Conservation (phyloP, 2,329 filamentous ascomycete species). For the Aspergillus vadensis region DNA sequence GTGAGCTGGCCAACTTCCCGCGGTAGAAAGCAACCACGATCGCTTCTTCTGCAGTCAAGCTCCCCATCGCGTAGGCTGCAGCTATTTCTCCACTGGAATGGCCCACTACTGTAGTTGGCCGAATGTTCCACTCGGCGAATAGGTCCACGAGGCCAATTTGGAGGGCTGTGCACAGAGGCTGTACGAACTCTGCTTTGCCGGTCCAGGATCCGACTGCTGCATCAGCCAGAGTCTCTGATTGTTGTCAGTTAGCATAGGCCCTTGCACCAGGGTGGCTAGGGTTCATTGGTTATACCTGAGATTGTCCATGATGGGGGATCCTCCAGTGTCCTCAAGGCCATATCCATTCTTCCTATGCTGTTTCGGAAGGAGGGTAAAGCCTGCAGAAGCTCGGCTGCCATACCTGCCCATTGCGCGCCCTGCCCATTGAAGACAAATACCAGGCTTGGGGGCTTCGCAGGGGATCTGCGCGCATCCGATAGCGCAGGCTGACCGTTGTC, state of each 20-base stretch:
- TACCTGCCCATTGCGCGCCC: conserved; percentile 27
- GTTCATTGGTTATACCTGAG: no score
- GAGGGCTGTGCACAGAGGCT: conserved; percentile 22
- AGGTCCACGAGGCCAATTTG: conserved; percentile 20
- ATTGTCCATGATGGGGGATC: conserved; percentile 13
- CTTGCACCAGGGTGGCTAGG: no score
- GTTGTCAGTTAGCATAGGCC: no score
- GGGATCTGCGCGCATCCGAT: no score
- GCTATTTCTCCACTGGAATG: conserved; percentile 28
- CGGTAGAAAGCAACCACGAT: conserved; percentile 21
- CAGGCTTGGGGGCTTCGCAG: neutral
- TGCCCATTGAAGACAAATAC: conserved; percentile 28
- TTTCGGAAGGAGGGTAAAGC: neutral
- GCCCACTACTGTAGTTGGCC: conserved; percentile 18
- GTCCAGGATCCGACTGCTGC: no score
- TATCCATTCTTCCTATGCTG: conserved; percentile 16
- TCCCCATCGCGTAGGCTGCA: conserved; percentile 23
- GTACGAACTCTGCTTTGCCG: conserved; percentile 11
- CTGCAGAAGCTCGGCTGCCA: conserved; percentile 21
- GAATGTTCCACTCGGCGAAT: conserved; percentile 16
- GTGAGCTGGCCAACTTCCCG: conserved; percentile 22
- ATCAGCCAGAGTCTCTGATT: no score
- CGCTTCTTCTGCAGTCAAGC: conserved; percentile 18
- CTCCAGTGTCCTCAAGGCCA: conserved; percentile 3
- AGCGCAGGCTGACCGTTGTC: no score